Evolutionary conservation across 805 yeast species (phyloP).

Genomic region (Peterozyma toletana): DNA sequence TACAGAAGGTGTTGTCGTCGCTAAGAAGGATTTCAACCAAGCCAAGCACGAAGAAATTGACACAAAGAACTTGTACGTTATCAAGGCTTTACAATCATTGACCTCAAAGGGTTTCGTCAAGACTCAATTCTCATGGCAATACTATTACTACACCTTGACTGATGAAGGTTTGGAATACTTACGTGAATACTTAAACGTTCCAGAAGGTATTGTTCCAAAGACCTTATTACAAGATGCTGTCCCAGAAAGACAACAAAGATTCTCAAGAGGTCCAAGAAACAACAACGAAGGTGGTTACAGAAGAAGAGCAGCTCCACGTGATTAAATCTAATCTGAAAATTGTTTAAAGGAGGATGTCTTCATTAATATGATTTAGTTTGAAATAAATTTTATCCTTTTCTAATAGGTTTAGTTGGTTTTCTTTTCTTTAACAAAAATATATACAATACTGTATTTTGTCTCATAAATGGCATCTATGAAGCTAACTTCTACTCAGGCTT

Average conservation of each 20-base stretch:
- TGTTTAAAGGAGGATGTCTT: conserved; percentile 1
- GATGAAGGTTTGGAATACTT: conserved; percentile 99
- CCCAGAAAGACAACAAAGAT: conserved; percentile 56
- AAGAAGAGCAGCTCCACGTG: conserved; percentile 39
- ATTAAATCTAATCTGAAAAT: conserved; percentile 30
- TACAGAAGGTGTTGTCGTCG: conserved; percentile 98
- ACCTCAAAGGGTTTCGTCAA: conserved; percentile 98
- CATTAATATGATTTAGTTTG: conserved; percentile 5
- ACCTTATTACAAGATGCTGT: conserved; percentile 95
- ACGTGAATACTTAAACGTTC: conserved; percentile 96
- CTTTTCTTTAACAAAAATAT: not conserved
- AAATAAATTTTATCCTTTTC: conserved; percentile 6
- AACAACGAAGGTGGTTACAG: conserved; percentile 45
- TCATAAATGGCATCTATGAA: too few species aligned
- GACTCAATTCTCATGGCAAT: conserved; percentile 99
- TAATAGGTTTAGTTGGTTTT: conserved; percentile 4
- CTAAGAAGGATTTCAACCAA: conserved; percentile 98
- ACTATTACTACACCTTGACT: conserved; percentile 99
- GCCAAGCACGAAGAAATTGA: conserved; percentile 97
- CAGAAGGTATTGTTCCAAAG: conserved; percentile 97
- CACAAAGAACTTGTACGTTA: conserved; percentile 94
- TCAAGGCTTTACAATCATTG: conserved; percentile 99
- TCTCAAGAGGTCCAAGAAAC: conserved; percentile 48
- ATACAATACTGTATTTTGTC: too few species aligned
- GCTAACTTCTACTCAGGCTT: too few species aligned